phyloP scores from a whole-genome alignment of 106 monocot species.

The Apostasia shenzhenica region DNA sequence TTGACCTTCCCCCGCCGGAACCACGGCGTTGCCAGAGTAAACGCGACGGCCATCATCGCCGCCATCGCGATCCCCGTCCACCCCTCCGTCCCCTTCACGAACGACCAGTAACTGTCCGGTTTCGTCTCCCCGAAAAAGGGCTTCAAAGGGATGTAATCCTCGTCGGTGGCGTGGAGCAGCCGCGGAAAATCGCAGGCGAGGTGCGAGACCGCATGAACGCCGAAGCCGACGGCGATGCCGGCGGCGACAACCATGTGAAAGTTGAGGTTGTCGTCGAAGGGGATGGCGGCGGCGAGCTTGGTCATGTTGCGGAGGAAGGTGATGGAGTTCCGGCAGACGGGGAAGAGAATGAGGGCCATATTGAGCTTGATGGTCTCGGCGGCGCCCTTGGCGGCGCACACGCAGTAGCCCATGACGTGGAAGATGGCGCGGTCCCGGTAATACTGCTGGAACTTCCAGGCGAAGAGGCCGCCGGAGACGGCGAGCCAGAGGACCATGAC shows the following conservation, averaged over 20 bases:
- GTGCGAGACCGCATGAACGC: conserved; percentile 40
- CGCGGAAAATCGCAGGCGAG: conserved; percentile 71
- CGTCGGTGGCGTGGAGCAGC: conserved; percentile 22
- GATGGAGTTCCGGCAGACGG: conserved; percentile 63
- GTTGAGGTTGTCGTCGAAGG: conserved; percentile 82
- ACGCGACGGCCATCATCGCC: conserved; percentile 53
- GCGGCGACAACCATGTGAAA: conserved; percentile 70
- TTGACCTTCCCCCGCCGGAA: conserved; percentile 57
- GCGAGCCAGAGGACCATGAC: conserved; percentile 45
- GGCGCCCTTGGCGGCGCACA: conserved; percentile 61
- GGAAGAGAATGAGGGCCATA: conserved; percentile 77
- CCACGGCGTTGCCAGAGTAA: conserved; percentile 54
- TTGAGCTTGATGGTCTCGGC: conserved; percentile 79
- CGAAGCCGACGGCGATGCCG: conserved; percentile 34
- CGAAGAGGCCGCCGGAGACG: conserved; percentile 31
- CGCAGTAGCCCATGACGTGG: conserved; percentile 77
- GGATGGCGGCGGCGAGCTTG: conserved; percentile 30
- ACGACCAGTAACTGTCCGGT: conserved; percentile 33
- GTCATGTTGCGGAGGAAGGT: conserved; percentile 61
- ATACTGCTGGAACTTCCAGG: conserved; percentile 64
- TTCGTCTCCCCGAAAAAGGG: conserved; percentile 31
- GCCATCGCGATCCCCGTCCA: conserved; percentile 62
- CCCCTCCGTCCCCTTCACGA: conserved; percentile 36
- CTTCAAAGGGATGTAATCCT: conserved; percentile 28
- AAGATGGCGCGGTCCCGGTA: conserved; percentile 32